phyloP scores from a whole-genome alignment of 495 filamentous ascomycete species.

The Friedmanniomyces simplex region DNA sequence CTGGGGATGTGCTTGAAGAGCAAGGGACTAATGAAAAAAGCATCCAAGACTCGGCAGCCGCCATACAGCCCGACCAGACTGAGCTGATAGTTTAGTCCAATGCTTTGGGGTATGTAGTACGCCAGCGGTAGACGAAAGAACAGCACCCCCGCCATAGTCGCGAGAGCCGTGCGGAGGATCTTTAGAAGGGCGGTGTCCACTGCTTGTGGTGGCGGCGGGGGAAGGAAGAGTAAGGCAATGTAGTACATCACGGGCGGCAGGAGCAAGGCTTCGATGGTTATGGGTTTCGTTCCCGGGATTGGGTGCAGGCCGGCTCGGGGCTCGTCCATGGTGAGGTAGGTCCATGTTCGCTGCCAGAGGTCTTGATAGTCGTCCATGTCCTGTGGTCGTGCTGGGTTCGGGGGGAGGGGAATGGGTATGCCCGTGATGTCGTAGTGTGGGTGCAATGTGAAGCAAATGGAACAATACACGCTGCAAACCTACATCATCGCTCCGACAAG shows the following conservation, averaged over 20 bases:
- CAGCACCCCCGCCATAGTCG: constrained; percentile 2
- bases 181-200: constrained; percentile 3
- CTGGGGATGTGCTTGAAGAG: constrained; percentile 10
- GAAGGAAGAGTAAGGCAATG: constrained; percentile 10
- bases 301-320: constrained; percentile 11
- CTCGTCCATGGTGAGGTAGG: not conserved
- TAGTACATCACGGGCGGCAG: constrained; percentile 14
- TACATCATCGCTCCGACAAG: too few relatives aligned
- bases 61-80: constrained; percentile 10
- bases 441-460: too few relatives aligned
- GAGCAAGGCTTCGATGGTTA: constrained; percentile 11
- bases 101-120: constrained; percentile 11
- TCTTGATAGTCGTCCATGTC: not conserved
- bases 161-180: not conserved
- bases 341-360: not conserved
- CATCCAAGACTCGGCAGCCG: constrained; percentile 8
- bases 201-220: constrained; percentile 11
- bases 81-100: constrained; percentile 13
- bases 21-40: constrained; percentile 12
- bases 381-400: too few relatives aligned
- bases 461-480: too few relatives aligned
- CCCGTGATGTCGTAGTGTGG: too few relatives aligned
- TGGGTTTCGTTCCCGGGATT: constrained; percentile 7
- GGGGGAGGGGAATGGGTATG: too few relatives aligned
- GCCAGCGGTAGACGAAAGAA: constrained; percentile 13